Evolutionary conservation across 2,329 filamentous ascomycete genomes (phyloP).

Genomic region (Xylariaceae sp.): DNA sequence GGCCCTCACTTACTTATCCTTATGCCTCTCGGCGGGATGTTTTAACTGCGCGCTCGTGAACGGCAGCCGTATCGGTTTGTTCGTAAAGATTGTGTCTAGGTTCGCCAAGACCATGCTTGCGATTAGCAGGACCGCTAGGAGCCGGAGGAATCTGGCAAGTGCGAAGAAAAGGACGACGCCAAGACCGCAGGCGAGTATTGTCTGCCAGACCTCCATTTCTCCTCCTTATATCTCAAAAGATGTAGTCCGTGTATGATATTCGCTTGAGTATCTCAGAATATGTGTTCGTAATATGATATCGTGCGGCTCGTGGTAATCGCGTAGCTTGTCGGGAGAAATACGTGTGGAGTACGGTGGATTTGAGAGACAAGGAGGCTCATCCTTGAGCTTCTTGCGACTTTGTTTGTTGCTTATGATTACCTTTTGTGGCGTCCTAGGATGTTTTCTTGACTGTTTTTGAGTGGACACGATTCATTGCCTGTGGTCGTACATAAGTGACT

Average conservation of each 20-base stretch:
- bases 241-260: not conserved
- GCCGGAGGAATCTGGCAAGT: not conserved
- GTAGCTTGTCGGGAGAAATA: no score
- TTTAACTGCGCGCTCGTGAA: slow-evolving; percentile 5
- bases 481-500: no score
- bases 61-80: not conserved
- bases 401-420: no score
- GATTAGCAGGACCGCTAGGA: not conserved
- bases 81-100: slow-evolving; percentile 13
- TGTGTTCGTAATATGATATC: not conserved
- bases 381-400: no score
- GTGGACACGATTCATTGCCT: no score
- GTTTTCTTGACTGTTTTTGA: no score
- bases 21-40: no score
- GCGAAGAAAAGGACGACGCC: not conserved
- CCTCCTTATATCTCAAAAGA: not conserved
- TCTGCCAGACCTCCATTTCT: not conserved
- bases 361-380: no score
- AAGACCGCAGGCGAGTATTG: not conserved
- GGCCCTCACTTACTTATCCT: no score
- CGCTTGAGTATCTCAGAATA: not conserved
- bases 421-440: no score
- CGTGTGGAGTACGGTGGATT: no score
- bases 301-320: no score
- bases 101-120: slow-evolving; percentile 9